Conservation (phyloP, 768 basidiomycete genomes). For the Daedaleopsis nitida region DNA sequence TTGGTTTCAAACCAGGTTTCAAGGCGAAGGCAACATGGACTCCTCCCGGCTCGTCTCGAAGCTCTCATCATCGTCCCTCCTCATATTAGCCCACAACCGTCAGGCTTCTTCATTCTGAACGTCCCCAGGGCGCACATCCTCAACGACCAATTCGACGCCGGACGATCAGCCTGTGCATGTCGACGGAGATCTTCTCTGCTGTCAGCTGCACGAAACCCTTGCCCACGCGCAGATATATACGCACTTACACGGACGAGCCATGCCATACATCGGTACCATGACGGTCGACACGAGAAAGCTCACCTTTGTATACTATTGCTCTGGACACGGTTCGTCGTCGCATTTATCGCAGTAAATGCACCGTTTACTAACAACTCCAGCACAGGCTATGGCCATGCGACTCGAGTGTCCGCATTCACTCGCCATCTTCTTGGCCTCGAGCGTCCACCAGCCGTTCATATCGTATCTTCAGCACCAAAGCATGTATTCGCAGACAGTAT, state of each 20-base stretch:
- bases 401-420: slow-evolving; percentile 76
- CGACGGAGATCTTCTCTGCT: no score
- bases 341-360: no score
- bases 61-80: background rate
- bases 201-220: no score
- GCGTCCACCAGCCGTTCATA: slow-evolving; percentile 51
- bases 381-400: slow-evolving; percentile 80
- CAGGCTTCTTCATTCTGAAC: background rate
- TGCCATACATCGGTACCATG: background rate
- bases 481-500: slow-evolving; percentile 72
- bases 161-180: no score
- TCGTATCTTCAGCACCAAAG: slow-evolving; percentile 74
- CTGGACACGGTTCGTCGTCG: slow-evolving; percentile 62
- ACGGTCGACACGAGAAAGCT: slow-evolving; percentile 15
- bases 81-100: background rate
- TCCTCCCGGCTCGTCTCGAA: no score
- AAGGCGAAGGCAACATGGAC: no score
- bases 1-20: no score
- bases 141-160: background rate
- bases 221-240: background rate
- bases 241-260: background rate
- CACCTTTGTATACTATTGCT: slow-evolving; percentile 71
- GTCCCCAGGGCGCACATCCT: background rate
- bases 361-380: no score
- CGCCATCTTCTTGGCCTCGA: slow-evolving; percentile 54